Percentiles rank a stretch among this genome's conserved stretches.
phyloP scores from a whole-genome alignment of 2,329 filamentous ascomycete genomes.

The Aspergillus brasiliensis region DNA sequence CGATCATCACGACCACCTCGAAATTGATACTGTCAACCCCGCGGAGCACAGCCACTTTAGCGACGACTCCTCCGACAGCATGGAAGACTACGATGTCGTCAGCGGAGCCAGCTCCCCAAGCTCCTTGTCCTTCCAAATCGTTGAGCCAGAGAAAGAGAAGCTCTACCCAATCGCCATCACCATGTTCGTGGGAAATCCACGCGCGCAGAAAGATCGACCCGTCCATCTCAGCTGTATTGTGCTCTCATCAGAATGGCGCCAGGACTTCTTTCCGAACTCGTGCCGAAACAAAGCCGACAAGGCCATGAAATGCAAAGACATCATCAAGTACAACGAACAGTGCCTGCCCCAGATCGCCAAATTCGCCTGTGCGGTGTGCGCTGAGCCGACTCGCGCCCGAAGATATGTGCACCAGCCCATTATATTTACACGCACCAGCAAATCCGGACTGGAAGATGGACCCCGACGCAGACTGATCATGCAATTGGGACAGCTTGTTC shows the following conservation, averaged over 20 bases:
- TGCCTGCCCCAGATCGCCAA: neutral
- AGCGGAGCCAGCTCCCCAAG: neutral
- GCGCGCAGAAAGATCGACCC: neutral
- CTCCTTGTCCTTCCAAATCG: neutral
- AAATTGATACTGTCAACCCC: neutral
- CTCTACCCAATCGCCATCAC: neutral
- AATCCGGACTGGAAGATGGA: neutral
- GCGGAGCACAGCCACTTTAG: neutral
- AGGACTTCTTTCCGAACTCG: neutral
- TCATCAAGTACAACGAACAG: neutral
- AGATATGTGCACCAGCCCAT: neutral
- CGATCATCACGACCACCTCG: neutral
- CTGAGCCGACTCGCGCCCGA: neutral
- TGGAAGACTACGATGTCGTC: neutral
- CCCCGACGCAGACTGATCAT: neutral
- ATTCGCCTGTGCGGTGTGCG: neutral
- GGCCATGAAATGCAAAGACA: neutral
- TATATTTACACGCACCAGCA: neutral
- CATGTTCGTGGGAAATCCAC: neutral
- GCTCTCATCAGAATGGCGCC: neutral
- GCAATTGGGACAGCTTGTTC: neutral
- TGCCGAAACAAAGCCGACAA: neutral
- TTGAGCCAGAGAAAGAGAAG: neutral
- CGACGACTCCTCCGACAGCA: neutral
- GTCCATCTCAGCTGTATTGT: neutral